Conservation (phyloP, 345 rosid species). For the Rhodamnia rubescens region DNA sequence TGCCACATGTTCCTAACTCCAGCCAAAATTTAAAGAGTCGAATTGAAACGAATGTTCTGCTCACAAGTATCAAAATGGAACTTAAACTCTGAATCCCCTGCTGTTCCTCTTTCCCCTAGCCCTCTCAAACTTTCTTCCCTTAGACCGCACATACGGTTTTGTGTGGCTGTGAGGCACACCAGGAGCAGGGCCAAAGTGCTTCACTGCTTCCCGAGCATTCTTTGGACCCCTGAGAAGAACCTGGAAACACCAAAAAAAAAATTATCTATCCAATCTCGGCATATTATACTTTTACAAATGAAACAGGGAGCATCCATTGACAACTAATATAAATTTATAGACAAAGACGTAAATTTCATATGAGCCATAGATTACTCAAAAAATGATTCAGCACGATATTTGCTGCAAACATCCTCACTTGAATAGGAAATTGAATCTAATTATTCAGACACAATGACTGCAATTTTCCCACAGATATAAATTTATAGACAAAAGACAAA, state of each 20-base stretch:
- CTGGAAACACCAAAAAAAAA: constrained; percentile 11
- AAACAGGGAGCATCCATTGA: neutral
- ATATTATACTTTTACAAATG: neutral
- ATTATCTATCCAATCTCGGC: neutral
- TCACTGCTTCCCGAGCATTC: constrained; percentile 91
- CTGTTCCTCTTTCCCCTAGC: constrained; percentile 89
- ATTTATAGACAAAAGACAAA: neutral
- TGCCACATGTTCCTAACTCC: constrained; percentile 6
- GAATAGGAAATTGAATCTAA: neutral
- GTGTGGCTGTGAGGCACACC: constrained; percentile 93
- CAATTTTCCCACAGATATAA: neutral
- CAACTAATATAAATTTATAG: too few relatives aligned
- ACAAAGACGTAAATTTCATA: too few relatives aligned
- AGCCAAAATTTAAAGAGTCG: constrained; percentile 26
- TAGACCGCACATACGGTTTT: constrained; percentile 77
- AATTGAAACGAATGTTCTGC: constrained; percentile 9
- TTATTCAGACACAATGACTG: neutral
- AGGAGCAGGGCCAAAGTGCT: constrained; percentile 96
- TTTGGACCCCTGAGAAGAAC: constrained; percentile 93
- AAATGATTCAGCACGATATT: neutral
- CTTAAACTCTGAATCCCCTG: constrained; percentile 66
- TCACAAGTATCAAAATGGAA: constrained; percentile 4
- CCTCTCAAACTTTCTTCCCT: constrained; percentile 89
- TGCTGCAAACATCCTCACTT: neutral
- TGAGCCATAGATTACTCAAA: neutral